A percentile compares a stretch with the other conserved stretches of the same genome.
Conservation (phyloP, 164 flowering plant species). For the Litsea cubeba region DNA sequence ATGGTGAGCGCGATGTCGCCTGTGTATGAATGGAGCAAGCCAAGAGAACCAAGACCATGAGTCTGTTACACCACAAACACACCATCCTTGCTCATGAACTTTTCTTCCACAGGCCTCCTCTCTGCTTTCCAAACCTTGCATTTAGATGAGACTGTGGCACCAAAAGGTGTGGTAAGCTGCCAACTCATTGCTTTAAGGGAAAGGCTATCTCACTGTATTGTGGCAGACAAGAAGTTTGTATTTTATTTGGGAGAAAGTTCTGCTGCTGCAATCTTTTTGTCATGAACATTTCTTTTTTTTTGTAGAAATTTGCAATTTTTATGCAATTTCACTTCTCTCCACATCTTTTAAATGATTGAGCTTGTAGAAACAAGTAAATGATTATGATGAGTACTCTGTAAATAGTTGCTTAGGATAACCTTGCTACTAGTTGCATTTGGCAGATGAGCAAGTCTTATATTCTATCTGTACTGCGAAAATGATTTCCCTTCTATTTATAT, state of each 20-base stretch:
- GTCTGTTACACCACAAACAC: background rate
- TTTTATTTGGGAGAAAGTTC: background rate
- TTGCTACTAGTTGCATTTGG: too few relatives aligned
- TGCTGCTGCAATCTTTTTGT: background rate
- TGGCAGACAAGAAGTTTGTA: background rate
- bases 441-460: too few relatives aligned
- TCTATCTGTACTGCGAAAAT: too few relatives aligned
- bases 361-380: background rate
- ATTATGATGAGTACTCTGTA: background rate
- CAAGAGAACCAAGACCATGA: background rate
- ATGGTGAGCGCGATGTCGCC: slow-evolving; percentile 3
- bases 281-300: background rate
- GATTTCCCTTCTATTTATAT: too few relatives aligned
- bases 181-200: slow-evolving; percentile 2
- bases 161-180: background rate
- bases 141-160: slow-evolving; percentile 1
- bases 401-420: background rate
- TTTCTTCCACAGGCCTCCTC: background rate
- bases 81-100: background rate
- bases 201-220: background rate
- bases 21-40: background rate
- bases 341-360: too few relatives aligned
- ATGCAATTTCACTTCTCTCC: background rate
- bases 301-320: background rate
- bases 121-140: background rate